Evolutionary conservation across 768 basidiomycete genomes (phyloP).

Genomic region (Tricholomella constricta): DNA sequence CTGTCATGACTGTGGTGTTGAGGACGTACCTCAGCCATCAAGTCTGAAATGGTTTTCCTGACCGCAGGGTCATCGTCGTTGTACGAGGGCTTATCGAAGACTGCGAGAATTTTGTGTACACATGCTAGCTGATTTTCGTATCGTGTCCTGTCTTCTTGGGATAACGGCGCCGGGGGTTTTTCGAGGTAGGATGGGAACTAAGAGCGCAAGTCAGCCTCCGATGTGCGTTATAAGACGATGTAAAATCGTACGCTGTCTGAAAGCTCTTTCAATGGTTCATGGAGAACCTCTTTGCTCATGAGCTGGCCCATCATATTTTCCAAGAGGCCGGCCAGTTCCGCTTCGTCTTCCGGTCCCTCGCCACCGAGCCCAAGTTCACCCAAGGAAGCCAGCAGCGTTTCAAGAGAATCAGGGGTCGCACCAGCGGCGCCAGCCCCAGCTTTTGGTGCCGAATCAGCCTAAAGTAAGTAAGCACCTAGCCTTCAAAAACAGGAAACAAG

Average conservation of each 20-base stretch:
- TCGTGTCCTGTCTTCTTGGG: constrained; percentile 53
- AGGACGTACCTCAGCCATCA: constrained; percentile 74
- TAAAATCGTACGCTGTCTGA: constrained; percentile 58
- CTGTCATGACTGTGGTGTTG: too few relatives aligned
- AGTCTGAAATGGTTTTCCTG: constrained; percentile 51
- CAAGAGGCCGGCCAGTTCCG: constrained; percentile 64
- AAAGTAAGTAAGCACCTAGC: not conserved
- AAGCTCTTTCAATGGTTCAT: constrained; percentile 85
- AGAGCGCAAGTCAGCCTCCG: not conserved
- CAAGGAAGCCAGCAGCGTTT: constrained; percentile 55
- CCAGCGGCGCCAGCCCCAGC: constrained; percentile 17
- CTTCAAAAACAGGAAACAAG: not conserved
- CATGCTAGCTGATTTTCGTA: constrained; percentile 61
- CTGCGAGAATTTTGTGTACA: constrained; percentile 55
- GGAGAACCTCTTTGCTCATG: constrained; percentile 81
- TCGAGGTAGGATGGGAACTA: constrained; percentile 81
- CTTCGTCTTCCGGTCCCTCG: constrained; percentile 41
- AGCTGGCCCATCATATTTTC: constrained; percentile 83
- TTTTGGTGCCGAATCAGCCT: constrained; percentile 21
- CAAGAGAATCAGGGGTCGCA: constrained; percentile 40
- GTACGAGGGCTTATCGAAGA: constrained; percentile 66
- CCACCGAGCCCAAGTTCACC: constrained; percentile 37
- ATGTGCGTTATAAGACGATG: not conserved
- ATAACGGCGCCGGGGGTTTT: constrained; percentile 53
- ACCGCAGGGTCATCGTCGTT: constrained; percentile 51